A percentile compares a stretch with the other conserved stretches of the same genome.
Conservation (phyloP, 1,284 basidiomycete genomes). For the Leccinum subrobustum region DNA sequence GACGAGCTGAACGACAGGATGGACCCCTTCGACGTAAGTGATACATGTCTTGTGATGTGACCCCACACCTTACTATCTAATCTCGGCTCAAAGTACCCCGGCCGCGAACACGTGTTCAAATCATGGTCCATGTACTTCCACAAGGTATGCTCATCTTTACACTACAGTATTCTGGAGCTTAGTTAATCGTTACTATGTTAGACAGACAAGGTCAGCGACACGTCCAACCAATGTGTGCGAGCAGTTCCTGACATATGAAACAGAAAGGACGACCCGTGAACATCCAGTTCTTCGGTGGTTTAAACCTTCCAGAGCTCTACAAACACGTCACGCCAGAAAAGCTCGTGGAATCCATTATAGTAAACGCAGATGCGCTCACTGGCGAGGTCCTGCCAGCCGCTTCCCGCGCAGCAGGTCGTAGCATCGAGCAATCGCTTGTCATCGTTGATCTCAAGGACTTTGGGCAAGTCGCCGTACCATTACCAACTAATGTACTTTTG, state of each 20-base stretch:
- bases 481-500: background rate
- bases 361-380: conserved; percentile 58
- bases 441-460: conserved; percentile 70
- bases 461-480: conserved; percentile 41
- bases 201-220: conserved; percentile 55
- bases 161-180: background rate
- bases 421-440: conserved; percentile 53
- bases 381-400: conserved; percentile 69
- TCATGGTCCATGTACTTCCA: conserved; percentile 76
- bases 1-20: conserved; percentile 53
- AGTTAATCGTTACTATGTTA: conserved; percentile 22
- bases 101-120: conserved; percentile 62
- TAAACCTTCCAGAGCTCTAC: conserved; percentile 61
- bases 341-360: conserved; percentile 62
- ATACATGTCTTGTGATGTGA: background rate
- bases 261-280: conserved; percentile 70
- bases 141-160: conserved; percentile 44
- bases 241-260: conserved; percentile 4
- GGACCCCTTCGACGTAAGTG: conserved; percentile 61
- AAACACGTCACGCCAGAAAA: conserved; percentile 57
- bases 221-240: background rate
- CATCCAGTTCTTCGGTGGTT: conserved; percentile 57
- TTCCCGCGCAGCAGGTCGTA: conserved; percentile 48
- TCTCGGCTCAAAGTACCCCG: conserved; percentile 52
- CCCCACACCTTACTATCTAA: conserved; percentile 7